These are phyloP conservation scores for Amanita jacksonii DNA, from an alignment of 768 basidiomycete genomes.

Conservation along the genomic window DNA sequence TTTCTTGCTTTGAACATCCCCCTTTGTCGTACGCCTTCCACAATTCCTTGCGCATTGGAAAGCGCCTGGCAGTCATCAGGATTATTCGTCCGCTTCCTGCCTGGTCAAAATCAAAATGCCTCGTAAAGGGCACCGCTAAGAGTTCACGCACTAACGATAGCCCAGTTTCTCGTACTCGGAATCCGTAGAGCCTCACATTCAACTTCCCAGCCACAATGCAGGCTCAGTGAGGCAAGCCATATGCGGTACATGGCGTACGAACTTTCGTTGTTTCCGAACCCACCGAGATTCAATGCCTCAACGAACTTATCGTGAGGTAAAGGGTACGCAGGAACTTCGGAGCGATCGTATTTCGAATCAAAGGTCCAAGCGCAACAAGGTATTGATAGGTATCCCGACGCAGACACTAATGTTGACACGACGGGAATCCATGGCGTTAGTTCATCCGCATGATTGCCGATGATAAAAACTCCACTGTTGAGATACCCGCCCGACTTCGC, in stretches of 20 bases:
- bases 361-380: slow-evolving; percentile 90
- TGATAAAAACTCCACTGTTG: slow-evolving; percentile 55
- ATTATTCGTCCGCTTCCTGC: slow-evolving; percentile 19
- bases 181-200: slow-evolving; percentile 85
- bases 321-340: slow-evolving; percentile 24
- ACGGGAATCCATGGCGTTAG: slow-evolving; percentile 92
- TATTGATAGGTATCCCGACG: slow-evolving; percentile 70
- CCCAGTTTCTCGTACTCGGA: slow-evolving; percentile 92
- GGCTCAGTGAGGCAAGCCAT: slow-evolving; percentile 70
- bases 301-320: slow-evolving; percentile 13
- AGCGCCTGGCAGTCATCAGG: background rate
- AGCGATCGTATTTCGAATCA: slow-evolving; percentile 54
- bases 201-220: slow-evolving; percentile 75
- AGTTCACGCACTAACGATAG: slow-evolving; percentile 60
- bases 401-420: slow-evolving; percentile 49
- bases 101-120: slow-evolving; percentile 2
- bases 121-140: background rate
- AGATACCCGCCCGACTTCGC: slow-evolving; percentile 16
- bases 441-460: slow-evolving; percentile 96
- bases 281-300: slow-evolving; percentile 47
- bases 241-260: slow-evolving; percentile 79
- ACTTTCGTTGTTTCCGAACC: slow-evolving; percentile 49
- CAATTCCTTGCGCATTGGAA: slow-evolving; percentile 39
- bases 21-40: slow-evolving; percentile 45
- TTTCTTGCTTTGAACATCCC: slow-evolving; percentile 65